Percentiles rank a stretch among this genome's conserved stretches.
phyloP scores from a whole-genome alignment of 495 filamentous ascomycete species.

The Aspergillus leporis region DNA sequence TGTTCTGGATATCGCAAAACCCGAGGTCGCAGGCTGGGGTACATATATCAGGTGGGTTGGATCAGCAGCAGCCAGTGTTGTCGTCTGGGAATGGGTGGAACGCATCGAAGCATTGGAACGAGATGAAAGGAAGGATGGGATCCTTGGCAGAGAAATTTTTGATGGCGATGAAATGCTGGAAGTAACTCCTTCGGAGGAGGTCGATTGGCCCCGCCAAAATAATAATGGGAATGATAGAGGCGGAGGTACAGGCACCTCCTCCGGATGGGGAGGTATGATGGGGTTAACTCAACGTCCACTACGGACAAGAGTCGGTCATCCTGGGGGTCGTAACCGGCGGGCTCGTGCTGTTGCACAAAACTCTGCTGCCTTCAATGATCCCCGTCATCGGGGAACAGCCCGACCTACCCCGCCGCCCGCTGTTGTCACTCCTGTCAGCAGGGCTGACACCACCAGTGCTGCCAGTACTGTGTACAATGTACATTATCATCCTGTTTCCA shows the following conservation, averaged over 20 bases:
- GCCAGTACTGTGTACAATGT: slow-evolving; percentile 85
- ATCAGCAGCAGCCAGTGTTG: slow-evolving; percentile 90
- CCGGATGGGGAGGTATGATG: slow-evolving; percentile 47
- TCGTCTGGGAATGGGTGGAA: slow-evolving; percentile 99
- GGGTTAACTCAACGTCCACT: slow-evolving; percentile 41
- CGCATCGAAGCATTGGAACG: slow-evolving; percentile 95
- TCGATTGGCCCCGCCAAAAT: slow-evolving; percentile 51
- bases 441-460: slow-evolving; percentile 74
- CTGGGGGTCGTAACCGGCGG: slow-evolving; percentile 26
- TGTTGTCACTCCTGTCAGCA: slow-evolving; percentile 70
- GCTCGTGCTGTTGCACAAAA: slow-evolving; percentile 17
- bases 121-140: slow-evolving; percentile 94
- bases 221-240: slow-evolving; percentile 38
- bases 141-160: slow-evolving; percentile 90
- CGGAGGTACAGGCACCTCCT: slow-evolving; percentile 39
- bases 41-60: slow-evolving; percentile 98
- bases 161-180: slow-evolving; percentile 97
- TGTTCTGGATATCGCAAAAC: slow-evolving; percentile 85
- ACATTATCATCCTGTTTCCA: slow-evolving; percentile 74
- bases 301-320: slow-evolving; percentile 33
- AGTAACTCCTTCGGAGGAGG: slow-evolving; percentile 61
- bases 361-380: slow-evolving; percentile 17
- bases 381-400: slow-evolving; percentile 28
- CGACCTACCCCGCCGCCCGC: slow-evolving; percentile 64
- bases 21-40: slow-evolving; percentile 89